phyloP scores from a whole-genome alignment of 164 flowering plant genomes.

The Piper betle region DNA sequence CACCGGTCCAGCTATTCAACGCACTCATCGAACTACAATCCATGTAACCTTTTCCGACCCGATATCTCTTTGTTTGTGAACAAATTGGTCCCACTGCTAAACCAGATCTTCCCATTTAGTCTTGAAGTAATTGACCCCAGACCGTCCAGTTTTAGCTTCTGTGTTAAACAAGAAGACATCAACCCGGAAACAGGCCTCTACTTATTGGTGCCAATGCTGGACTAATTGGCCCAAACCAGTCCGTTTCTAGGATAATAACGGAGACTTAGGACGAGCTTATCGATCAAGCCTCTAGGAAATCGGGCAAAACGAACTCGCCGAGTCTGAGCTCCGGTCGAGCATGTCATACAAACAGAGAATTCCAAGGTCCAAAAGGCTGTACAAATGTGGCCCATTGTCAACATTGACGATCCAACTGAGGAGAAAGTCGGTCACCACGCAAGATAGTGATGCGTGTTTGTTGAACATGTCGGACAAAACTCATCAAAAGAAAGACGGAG shows the following conservation, averaged over 20 bases:
- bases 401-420: slow-evolving; percentile 7
- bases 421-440: slow-evolving; percentile 12
- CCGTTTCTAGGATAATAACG: not conserved
- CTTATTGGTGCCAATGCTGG: not conserved
- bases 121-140: slow-evolving; percentile 5
- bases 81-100: slow-evolving; percentile 8
- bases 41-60: slow-evolving; percentile 1
- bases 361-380: not conserved
- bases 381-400: not conserved
- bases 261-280: not conserved
- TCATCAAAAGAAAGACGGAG: not conserved
- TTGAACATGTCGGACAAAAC: not conserved
- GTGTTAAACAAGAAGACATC: slow-evolving; percentile 5
- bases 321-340: not conserved
- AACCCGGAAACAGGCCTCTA: not conserved
- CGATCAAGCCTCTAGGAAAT: not conserved
- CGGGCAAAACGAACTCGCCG: slow-evolving; percentile 2
- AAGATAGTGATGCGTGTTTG: not conserved
- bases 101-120: not conserved
- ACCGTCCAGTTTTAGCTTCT: slow-evolving; percentile 1
- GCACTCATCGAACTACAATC: slow-evolving; percentile 3
- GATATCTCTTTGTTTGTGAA: not conserved
- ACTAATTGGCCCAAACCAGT: not conserved
- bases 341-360: slow-evolving; percentile 1
- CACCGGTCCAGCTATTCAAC: slow-evolving; percentile 5